Evolutionary conservation across 257 asterid genomes (phyloP).

Genomic region (Solanum chiquidenum): DNA sequence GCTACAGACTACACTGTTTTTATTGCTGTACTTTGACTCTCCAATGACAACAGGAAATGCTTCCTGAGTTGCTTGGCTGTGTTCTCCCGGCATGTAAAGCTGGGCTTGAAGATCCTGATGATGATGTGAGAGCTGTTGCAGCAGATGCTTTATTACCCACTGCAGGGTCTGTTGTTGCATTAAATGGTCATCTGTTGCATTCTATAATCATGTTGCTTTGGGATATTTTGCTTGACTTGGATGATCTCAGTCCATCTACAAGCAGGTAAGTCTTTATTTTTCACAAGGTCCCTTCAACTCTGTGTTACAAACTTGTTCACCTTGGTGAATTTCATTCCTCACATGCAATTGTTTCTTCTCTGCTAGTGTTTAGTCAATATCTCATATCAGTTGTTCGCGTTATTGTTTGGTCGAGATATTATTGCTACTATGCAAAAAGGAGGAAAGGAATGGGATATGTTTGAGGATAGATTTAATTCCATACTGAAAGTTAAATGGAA

Average conservation of each 20-base stretch:
- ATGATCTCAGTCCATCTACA: slow-evolving; percentile 97
- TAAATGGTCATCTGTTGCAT: slow-evolving; percentile 63
- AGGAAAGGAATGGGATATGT: background rate
- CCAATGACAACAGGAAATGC: slow-evolving; percentile 67
- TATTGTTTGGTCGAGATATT: background rate
- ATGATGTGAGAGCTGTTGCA: slow-evolving; percentile 99
- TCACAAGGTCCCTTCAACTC: background rate
- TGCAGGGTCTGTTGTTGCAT: slow-evolving; percentile 75
- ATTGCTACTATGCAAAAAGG: background rate
- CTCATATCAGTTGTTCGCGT: background rate
- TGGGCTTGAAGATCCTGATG: slow-evolving; percentile 99
- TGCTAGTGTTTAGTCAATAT: background rate
- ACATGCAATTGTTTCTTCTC: background rate
- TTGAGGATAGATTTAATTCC: background rate
- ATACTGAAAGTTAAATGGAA: background rate
- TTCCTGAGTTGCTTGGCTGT: slow-evolving; percentile 57
- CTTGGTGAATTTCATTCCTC: background rate
- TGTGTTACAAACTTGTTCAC: background rate
- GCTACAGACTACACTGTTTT: background rate
- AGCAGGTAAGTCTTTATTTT: slow-evolving; percentile 58
- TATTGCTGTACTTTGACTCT: slow-evolving; percentile 8
- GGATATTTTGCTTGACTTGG: slow-evolving; percentile 98
- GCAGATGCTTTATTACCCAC: slow-evolving; percentile 94
- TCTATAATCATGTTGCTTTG: slow-evolving; percentile 87
- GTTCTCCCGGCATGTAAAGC: slow-evolving; percentile 91